phyloP scores from a whole-genome alignment of 129 eudicot species.

The Glebionis coronaria region DNA sequence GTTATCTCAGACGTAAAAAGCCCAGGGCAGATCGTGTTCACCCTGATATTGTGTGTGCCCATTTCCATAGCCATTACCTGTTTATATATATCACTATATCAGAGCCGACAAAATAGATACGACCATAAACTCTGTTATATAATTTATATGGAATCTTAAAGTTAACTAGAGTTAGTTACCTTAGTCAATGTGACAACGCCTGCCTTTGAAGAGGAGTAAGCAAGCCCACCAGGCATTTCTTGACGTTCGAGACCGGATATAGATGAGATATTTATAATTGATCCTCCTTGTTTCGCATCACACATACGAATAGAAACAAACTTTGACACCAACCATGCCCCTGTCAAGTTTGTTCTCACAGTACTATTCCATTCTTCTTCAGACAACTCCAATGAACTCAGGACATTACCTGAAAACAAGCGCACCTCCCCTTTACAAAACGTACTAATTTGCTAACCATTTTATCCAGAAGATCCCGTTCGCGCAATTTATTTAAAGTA shows the following conservation, averaged over 20 bases:
- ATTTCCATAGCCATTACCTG: conserved; percentile 30
- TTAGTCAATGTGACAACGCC: conserved; percentile 48
- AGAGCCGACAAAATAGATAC: not conserved
- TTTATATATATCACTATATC: not conserved
- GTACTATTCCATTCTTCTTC: conserved; percentile 71
- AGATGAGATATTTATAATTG: conserved; percentile 64
- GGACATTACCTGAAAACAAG: conserved; percentile 48
- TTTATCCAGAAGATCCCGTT: no score
- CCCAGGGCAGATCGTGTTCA: conserved; percentile 18
- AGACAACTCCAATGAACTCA: conserved; percentile 43
- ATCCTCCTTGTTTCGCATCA: conserved; percentile 58
- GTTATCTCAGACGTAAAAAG: conserved; percentile 26
- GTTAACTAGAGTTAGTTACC: not conserved
- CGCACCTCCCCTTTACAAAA: not conserved
- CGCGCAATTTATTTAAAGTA: no score
- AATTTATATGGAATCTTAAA: not conserved
- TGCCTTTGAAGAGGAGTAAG: conserved; percentile 56
- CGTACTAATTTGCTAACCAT: no score
- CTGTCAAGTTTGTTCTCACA: conserved; percentile 54
- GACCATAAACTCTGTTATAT: not conserved
- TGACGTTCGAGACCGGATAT: conserved; percentile 74
- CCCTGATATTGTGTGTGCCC: conserved; percentile 10
- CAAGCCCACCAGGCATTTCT: conserved; percentile 52
- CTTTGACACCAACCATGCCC: conserved; percentile 48
- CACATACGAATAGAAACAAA: conserved; percentile 58